These are phyloP conservation scores for Colletotrichum ledebouriae DNA, from an alignment of 2,329 filamentous ascomycete genomes.

Conservation along the genomic window DNA sequence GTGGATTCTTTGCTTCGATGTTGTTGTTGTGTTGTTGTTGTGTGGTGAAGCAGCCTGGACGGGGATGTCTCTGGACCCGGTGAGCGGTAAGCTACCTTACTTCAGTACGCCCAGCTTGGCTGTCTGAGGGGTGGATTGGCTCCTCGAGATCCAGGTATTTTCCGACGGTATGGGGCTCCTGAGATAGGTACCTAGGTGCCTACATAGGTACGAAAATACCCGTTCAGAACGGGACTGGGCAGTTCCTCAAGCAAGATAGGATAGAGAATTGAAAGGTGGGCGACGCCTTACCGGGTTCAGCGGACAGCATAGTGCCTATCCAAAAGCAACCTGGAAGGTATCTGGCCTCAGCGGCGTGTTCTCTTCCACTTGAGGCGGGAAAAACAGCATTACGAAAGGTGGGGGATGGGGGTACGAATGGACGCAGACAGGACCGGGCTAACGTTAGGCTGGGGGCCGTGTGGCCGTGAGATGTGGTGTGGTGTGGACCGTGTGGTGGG, in stretches of 20 bases:
- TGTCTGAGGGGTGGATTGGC: conserved; percentile 3
- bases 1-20: conserved; percentile 25
- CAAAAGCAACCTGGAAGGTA: not conserved
- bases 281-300: not conserved
- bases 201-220: too few species aligned
- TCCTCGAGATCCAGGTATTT: not conserved
- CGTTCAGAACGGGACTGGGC: too few species aligned
- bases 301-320: not conserved
- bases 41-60: not conserved
- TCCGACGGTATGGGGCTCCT: too few species aligned
- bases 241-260: too few species aligned
- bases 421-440: conserved; percentile 28
- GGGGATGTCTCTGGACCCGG: conserved; percentile 1
- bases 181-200: too few species aligned
- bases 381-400: conserved; percentile 16
- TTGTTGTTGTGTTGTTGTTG: conserved; percentile 12
- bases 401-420: conserved; percentile 24
- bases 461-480: conserved; percentile 20
- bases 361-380: not conserved
- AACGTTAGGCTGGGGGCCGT: conserved; percentile 34
- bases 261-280: too few species aligned
- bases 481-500: conserved; percentile 11
- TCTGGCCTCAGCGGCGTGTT: not conserved
- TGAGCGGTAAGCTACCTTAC: not conserved
- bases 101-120: too few species aligned